These are phyloP conservation scores for Protostelium mycophagum DNA, from an alignment of 78 protist species.

Conservation along the genomic window DNA sequence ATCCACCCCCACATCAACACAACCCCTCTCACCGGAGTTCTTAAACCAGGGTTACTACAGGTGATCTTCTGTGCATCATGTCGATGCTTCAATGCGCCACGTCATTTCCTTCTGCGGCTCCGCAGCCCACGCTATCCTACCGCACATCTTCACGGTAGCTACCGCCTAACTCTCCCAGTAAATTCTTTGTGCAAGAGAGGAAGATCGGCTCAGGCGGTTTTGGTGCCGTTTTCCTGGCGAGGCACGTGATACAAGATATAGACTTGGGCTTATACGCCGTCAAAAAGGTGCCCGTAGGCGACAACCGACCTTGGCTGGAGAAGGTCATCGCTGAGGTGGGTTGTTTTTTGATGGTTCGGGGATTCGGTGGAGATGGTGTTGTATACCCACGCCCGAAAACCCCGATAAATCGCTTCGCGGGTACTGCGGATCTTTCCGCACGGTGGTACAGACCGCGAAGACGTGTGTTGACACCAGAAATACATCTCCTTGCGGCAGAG, in stretches of 20 bases:
- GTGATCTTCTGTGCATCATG: not conserved
- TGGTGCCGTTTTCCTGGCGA: slow-evolving; percentile 46
- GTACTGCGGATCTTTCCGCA: too few relatives aligned
- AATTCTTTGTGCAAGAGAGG: slow-evolving; percentile 24
- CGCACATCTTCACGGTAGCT: too few relatives aligned
- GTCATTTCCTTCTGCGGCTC: too few relatives aligned
- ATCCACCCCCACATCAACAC: not conserved
- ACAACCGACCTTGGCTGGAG: slow-evolving; percentile 60
- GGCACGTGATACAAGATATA: slow-evolving; percentile 59
- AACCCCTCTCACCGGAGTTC: slow-evolving; percentile 20
- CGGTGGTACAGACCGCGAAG: too few relatives aligned
- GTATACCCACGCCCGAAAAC: too few relatives aligned
- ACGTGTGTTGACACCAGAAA: too few relatives aligned
- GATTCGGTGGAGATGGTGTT: not conserved
- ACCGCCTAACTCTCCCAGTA: too few relatives aligned
- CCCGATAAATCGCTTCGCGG: too few relatives aligned
- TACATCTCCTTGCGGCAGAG: too few relatives aligned
- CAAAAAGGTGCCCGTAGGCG: slow-evolving; percentile 74
- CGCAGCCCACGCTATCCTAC: too few relatives aligned
- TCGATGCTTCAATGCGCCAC: not conserved
- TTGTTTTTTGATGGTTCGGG: not conserved
- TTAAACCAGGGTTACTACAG: slow-evolving; percentile 53
- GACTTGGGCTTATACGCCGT: slow-evolving; percentile 71
- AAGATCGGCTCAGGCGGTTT: slow-evolving; percentile 65
- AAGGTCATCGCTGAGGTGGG: slow-evolving; percentile 6